These are phyloP conservation scores for Salvia hispanica DNA, from an alignment of 257 asterid genomes.

Conservation along the genomic window DNA sequence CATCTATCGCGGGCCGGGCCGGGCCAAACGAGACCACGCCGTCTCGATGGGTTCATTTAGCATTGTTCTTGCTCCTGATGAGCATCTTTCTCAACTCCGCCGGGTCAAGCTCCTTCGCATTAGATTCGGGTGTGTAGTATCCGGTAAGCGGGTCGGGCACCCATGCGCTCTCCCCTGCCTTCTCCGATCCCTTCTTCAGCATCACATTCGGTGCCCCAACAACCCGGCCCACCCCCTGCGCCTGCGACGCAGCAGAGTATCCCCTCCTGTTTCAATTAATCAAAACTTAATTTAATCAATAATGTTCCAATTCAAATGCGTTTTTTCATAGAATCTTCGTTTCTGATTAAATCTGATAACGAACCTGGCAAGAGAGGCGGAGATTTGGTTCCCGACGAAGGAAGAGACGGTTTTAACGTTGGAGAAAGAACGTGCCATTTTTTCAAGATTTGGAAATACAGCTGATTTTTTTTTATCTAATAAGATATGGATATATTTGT, in stretches of 20 bases:
- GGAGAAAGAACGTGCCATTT: constrained; percentile 56
- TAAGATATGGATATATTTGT: no score
- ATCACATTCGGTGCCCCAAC: constrained; percentile 47
- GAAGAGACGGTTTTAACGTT: constrained; percentile 39
- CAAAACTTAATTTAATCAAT: no score
- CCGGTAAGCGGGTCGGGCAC: constrained; percentile 74
- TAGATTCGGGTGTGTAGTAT: constrained; percentile 54
- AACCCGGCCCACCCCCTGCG: constrained; percentile 38
- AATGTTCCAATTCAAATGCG: not conserved
- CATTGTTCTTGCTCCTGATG: constrained; percentile 35
- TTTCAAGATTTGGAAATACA: not conserved
- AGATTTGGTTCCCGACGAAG: constrained; percentile 40
- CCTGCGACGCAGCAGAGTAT: constrained; percentile 45
- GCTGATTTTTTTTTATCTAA: not conserved
- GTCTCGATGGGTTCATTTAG: constrained; percentile 16
- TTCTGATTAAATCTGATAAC: no score
- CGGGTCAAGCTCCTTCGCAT: constrained; percentile 47
- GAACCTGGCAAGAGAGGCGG: constrained; percentile 37
- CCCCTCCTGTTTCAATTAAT: constrained; percentile 41
- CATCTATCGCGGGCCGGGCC: no score
- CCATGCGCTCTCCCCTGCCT: constrained; percentile 45
- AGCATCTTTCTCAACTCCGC: constrained; percentile 54
- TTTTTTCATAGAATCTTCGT: not conserved
- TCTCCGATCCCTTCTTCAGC: constrained; percentile 49
- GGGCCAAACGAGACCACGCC: constrained; percentile 2